Base-by-base conservation (phyloP, 345 rosid species). In the Lepidium didymum region DNA sequence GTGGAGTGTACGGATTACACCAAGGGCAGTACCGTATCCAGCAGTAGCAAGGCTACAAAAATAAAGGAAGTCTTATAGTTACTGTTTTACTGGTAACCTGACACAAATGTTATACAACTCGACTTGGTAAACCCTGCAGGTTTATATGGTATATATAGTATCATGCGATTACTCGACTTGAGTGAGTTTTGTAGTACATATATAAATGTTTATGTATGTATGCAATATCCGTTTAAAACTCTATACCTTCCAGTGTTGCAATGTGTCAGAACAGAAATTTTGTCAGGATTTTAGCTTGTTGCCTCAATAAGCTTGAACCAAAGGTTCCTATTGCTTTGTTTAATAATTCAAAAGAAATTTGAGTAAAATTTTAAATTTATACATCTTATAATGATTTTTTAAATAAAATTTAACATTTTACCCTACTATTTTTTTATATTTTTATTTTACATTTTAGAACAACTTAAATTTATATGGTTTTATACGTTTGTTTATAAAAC, bases 21-120 rank as follows among this genome's bases (percentile, higher is more conserved):
- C 97, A 10, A 93, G 82, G 38, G 97, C 98, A 51, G 98, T 93
- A 27, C 98, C 98, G 79, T 88, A 93, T 82, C 98, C 98, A 13
- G 96, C 98, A 4, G 98, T 93, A 55, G 98, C 97, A 75, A 90
- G 96, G 77, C 98, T 93, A 85, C 56, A 37, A 21, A 51, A 50
- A 65, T 42, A 69, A 33, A 0, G 0, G 25, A 47, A n/a, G 1
- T 21, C 29, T 15, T 38, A 27, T 27, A 64, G 35, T 16, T 44
- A 71, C 11, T 31, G 3, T 9, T 13, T 49, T 29, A 12, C 29
- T 9, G 1, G 46, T n/a, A 44, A 67, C 43, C 55, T 55, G n/a
- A 55, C 23, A 27, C 29, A 40, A 5, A 54, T 8, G 52, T 10
- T 5, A 38, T n/a, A 37, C 10, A 38, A 27, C 41, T 67, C 53